Percentiles rank a stretch among this genome's conserved stretches.
These are phyloP conservation scores for Colletotrichum scovillei DNA, from an alignment of 2,329 filamentous ascomycete genomes.

Conservation along the genomic window DNA sequence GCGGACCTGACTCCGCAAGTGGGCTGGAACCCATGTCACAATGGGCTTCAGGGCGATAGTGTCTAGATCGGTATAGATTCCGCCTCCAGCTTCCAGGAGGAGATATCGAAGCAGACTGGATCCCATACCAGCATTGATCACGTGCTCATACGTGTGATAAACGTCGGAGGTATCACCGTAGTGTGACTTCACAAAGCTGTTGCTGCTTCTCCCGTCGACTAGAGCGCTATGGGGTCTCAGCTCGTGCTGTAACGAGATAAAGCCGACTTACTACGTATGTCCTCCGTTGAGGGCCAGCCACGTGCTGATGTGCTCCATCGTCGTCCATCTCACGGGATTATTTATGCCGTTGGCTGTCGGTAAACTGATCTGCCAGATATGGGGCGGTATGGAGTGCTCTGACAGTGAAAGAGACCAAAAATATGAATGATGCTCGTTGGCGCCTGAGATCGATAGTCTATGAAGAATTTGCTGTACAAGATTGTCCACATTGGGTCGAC, in stretches of 20 bases:
- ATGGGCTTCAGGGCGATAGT: conserved; percentile 50
- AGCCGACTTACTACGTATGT: conserved; percentile 1
- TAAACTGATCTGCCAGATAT: conserved; percentile 37
- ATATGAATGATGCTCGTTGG: too few relatives aligned
- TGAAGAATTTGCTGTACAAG: too few relatives aligned
- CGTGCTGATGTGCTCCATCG: background rate
- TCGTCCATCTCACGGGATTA: conserved; percentile 8
- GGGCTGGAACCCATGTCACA: conserved; percentile 46
- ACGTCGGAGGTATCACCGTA: conserved; percentile 38
- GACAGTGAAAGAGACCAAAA: background rate
- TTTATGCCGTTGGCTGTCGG: conserved; percentile 22
- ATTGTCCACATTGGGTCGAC: too few relatives aligned
- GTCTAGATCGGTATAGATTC: conserved; percentile 72
- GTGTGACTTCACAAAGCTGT: conserved; percentile 38
- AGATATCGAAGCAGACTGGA: conserved; percentile 77
- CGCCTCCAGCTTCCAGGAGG: conserved; percentile 79
- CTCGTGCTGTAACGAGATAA: background rate
- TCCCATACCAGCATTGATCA: conserved; percentile 56
- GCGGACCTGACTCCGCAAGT: conserved; percentile 23
- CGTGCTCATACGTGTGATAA: conserved; percentile 37
- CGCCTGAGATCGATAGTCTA: too few relatives aligned
- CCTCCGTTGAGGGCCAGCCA: conserved; percentile 36
- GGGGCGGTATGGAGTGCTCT: conserved; percentile 18
- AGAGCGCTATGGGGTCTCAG: conserved; percentile 38
- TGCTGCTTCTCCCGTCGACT: conserved; percentile 39